These are phyloP conservation scores for Papiliotrema terrestris DNA, from an alignment of 1,284 basidiomycete species.

Conservation along the genomic window DNA sequence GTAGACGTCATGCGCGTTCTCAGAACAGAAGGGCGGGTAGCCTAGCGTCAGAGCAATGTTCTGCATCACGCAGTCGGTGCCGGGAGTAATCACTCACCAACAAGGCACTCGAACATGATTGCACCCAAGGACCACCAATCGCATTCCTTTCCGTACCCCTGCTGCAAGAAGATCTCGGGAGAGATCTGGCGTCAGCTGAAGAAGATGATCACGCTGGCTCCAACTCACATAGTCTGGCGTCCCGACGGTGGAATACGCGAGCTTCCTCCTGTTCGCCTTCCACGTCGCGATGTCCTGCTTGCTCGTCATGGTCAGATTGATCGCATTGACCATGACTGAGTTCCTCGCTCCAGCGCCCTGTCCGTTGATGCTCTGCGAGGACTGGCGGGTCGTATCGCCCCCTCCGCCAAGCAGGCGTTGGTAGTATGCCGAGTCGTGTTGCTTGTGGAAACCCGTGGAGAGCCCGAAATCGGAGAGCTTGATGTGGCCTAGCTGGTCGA, in stretches of 20 bases:
- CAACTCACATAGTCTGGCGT: slow-evolving; percentile 83
- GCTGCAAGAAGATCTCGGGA: slow-evolving; percentile 95
- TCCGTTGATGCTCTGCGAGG: slow-evolving; percentile 2
- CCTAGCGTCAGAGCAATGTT: slow-evolving; percentile 39
- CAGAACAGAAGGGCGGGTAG: slow-evolving; percentile 96
- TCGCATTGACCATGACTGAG: slow-evolving; percentile 91
- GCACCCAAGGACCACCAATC: slow-evolving; percentile 98
- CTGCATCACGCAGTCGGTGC: neutral
- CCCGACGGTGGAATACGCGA: slow-evolving; percentile 97
- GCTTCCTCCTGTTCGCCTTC: slow-evolving; percentile 96
- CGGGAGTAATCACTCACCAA: slow-evolving; percentile 62
- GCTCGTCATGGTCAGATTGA: slow-evolving; percentile 89
- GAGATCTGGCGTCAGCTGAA: slow-evolving; percentile 60
- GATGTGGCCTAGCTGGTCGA: slow-evolving; percentile 87
- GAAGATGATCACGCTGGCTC: neutral
- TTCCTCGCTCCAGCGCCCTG: slow-evolving; percentile 58
- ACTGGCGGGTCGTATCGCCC: slow-evolving; percentile 22
- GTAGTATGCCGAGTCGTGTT: slow-evolving; percentile 91
- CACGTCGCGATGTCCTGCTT: slow-evolving; percentile 95
- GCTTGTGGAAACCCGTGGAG: slow-evolving; percentile 91
- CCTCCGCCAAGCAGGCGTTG: slow-evolving; percentile 77
- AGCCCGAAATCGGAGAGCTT: slow-evolving; percentile 96
- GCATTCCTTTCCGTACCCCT: slow-evolving; percentile 97
- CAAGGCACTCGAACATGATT: slow-evolving; percentile 98
- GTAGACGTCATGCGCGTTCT: slow-evolving; percentile 96